These are phyloP conservation scores for Penicillium herquei DNA, from an alignment of 495 filamentous ascomycete genomes.

Conservation along the genomic window DNA sequence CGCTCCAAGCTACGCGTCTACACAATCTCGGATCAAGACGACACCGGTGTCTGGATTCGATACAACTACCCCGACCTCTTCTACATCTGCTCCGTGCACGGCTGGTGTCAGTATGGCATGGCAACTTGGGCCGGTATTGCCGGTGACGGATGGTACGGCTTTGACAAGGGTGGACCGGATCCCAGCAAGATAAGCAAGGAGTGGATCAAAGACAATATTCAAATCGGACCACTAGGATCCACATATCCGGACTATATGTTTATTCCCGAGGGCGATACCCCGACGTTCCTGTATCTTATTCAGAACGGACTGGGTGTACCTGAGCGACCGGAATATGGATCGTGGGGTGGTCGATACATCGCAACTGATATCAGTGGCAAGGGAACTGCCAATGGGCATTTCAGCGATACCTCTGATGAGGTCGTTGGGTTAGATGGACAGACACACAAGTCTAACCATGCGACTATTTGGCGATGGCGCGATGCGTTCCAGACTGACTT, in stretches of 20 bases:
- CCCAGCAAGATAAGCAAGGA: slow-evolving; percentile 32
- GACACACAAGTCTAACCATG: slow-evolving; percentile 39
- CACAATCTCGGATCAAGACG: slow-evolving; percentile 50
- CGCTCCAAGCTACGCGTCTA: slow-evolving; percentile 44
- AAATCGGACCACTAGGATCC: slow-evolving; percentile 39
- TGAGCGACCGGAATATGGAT: slow-evolving; percentile 43
- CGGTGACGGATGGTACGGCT: slow-evolving; percentile 43
- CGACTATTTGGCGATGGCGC: slow-evolving; percentile 52
- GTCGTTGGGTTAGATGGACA: slow-evolving; percentile 38
- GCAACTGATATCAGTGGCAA: slow-evolving; percentile 7
- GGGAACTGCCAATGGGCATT: slow-evolving; percentile 27
- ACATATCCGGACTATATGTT: slow-evolving; percentile 42
- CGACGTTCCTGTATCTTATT: slow-evolving; percentile 46
- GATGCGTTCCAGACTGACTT: slow-evolving; percentile 50
- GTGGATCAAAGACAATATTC: slow-evolving; percentile 48
- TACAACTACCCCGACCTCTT: slow-evolving; percentile 43
- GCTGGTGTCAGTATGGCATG: slow-evolving; percentile 47
- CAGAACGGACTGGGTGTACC: slow-evolving; percentile 47
- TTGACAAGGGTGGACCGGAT: slow-evolving; percentile 47
- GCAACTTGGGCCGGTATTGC: slow-evolving; percentile 49
- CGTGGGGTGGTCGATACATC: slow-evolving; percentile 48
- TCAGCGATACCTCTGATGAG: slow-evolving; percentile 39
- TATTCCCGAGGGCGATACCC: slow-evolving; percentile 49
- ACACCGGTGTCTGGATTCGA: slow-evolving; percentile 49
- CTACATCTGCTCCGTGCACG: slow-evolving; percentile 46